Evolutionary conservation across 1,139 yeast genomes (phyloP).

Genomic region (Protomyces inundatus): DNA sequence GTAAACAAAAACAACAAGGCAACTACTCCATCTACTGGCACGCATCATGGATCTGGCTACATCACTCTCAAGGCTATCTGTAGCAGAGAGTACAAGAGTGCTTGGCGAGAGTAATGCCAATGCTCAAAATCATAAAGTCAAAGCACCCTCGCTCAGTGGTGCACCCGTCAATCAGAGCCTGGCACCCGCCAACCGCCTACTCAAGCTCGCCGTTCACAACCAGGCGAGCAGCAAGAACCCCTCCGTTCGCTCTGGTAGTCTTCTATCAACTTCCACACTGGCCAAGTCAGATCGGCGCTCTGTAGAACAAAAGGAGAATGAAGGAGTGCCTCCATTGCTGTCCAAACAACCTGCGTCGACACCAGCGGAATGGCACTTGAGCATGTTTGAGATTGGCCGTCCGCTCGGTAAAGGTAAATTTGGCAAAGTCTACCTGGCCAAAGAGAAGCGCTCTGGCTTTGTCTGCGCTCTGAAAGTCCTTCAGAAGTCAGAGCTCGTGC

Average conservation of each 20-base stretch:
- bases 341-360: constrained; percentile 29
- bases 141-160: no score
- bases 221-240: constrained; percentile 30
- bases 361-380: constrained; percentile 38
- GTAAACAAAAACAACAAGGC: neutral
- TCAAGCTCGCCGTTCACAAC: constrained; percentile 36
- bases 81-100: constrained; percentile 5
- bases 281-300: constrained; percentile 13
- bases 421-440: constrained; percentile 86
- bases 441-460: constrained; percentile 67
- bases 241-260: neutral
- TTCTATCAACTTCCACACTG: constrained; percentile 21
- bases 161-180: constrained; percentile 33
- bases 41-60: constrained; percentile 7
- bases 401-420: constrained; percentile 89
- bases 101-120: constrained; percentile 5
- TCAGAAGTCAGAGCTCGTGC: constrained; percentile 72
- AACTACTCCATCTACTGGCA: neutral
- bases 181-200: constrained; percentile 26
- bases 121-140: neutral
- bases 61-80: constrained; percentile 18
- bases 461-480: constrained; percentile 87
- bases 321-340: neutral
- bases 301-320: neutral
- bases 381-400: constrained; percentile 81